Evolutionary conservation across 176 grass and related monocot genomes (phyloP).

Genomic region (Paspalum notatum): DNA sequence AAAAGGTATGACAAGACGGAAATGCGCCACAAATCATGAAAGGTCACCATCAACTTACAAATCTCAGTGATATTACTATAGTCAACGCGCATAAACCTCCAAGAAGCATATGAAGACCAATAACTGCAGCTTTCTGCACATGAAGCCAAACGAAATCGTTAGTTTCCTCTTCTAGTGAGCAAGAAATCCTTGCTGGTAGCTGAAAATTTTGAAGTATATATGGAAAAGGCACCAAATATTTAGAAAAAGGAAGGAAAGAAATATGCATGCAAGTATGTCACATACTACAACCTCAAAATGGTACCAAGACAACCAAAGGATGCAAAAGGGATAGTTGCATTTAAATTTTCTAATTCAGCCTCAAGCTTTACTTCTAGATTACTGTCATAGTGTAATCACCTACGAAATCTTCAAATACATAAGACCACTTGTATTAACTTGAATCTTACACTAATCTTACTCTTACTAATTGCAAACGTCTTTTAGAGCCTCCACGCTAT

Average conservation of each 20-base stretch:
- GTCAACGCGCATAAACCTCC: conserved; percentile 74
- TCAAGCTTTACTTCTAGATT: background rate
- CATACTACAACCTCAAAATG: background rate
- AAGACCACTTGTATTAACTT: background rate
- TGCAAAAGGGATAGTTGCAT: conserved; percentile 1
- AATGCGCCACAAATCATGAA: conserved; percentile 1
- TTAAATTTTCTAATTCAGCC: conserved; percentile 34
- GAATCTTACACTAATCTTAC: background rate
- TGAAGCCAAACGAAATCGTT: conserved; percentile 15
- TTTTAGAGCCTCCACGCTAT: too few relatives aligned
- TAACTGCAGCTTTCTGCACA: conserved; percentile 79
- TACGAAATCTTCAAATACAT: background rate
- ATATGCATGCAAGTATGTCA: background rate
- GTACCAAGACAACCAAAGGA: conserved; percentile 12
- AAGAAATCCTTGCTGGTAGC: background rate
- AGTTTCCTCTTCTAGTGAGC: conserved; percentile 1
- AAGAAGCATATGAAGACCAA: conserved; percentile 78
- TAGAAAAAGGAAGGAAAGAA: background rate
- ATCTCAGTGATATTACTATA: conserved; percentile 84
- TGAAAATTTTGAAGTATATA: background rate
- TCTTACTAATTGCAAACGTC: too few relatives aligned
- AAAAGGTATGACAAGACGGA: background rate
- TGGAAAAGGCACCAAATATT: background rate
- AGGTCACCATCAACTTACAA: conserved; percentile 66
- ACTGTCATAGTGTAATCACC: background rate